phyloP scores from a whole-genome alignment of 352 stramenopile species.

The Pythium aquatile region DNA sequence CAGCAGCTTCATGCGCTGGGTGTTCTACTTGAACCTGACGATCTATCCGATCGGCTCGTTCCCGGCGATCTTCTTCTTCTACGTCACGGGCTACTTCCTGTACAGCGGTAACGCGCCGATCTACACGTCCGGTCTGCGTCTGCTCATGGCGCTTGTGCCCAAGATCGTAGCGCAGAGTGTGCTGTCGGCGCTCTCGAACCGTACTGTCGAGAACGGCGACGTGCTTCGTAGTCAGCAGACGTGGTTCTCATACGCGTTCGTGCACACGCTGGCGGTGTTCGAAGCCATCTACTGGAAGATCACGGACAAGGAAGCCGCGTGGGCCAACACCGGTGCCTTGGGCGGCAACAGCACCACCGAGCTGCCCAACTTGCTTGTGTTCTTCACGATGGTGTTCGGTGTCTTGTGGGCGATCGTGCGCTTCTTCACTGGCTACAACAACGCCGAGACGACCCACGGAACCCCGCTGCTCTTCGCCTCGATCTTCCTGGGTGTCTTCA shows the following conservation, averaged over 20 bases:
- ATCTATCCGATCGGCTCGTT: conserved; percentile 80
- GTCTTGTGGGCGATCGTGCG: conserved; percentile 78
- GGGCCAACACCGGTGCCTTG: conserved; percentile 66
- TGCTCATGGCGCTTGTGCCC: conserved; percentile 40
- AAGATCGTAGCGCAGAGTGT: conserved; percentile 76
- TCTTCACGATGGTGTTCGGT: conserved; percentile 69
- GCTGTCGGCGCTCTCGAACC: conserved; percentile 73
- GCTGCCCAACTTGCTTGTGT: conserved; percentile 82
- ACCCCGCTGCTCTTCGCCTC: conserved; percentile 69
- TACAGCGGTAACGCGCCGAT: conserved; percentile 84
- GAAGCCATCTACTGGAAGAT: conserved; percentile 82
- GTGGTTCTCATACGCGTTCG: conserved; percentile 83
- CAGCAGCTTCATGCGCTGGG: conserved; percentile 79
- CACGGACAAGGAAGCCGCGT: conserved; percentile 66
- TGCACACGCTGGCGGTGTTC: conserved; percentile 73
- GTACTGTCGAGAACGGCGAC: conserved; percentile 78
- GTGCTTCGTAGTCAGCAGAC: conserved; percentile 79
- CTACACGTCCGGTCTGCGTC: conserved; percentile 24
- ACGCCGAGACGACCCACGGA: conserved; percentile 66
- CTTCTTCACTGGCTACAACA: conserved; percentile 80
- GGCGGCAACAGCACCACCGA: conserved; percentile 68
- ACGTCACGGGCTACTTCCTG: conserved; percentile 85
- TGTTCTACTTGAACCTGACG: conserved; percentile 85
- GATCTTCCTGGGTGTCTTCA: conserved; percentile 75
- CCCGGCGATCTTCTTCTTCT: conserved; percentile 78